These are phyloP conservation scores for Lojkania enalia DNA, from an alignment of 2,329 filamentous ascomycete species.

Conservation along the genomic window DNA sequence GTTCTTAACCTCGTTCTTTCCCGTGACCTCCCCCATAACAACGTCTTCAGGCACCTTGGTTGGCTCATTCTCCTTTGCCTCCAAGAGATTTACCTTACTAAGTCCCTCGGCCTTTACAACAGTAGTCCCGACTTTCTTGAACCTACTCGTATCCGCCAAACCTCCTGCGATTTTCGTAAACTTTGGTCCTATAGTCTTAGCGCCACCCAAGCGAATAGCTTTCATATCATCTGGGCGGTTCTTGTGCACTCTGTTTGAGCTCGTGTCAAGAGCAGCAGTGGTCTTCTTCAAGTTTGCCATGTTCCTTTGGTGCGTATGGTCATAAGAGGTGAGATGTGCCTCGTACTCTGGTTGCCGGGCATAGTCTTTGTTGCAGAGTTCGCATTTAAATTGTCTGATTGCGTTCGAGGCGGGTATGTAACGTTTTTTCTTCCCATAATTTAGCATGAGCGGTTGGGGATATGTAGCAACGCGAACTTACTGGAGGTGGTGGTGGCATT, in stretches of 20 bases:
- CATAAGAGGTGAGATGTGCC: conserved; percentile 89
- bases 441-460: no score
- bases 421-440: no score
- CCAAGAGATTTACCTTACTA: conserved; percentile 14
- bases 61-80: conserved; percentile 10
- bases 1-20: conserved; percentile 41
- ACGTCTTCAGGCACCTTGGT: neutral
- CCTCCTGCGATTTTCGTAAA: conserved; percentile 35
- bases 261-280: conserved; percentile 35
- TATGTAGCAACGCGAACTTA: no score
- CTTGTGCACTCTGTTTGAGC: conserved; percentile 21
- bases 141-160: conserved; percentile 48
- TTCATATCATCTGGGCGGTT: conserved; percentile 25
- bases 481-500: no score
- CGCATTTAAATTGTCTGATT: conserved; percentile 51
- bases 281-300: conserved; percentile 81
- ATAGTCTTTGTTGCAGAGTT: conserved; percentile 90
- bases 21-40: conserved; percentile 21
- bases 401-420: no score
- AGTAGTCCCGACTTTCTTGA: conserved; percentile 69
- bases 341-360: conserved; percentile 95
- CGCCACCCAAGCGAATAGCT: conserved; percentile 20
- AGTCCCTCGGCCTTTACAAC: conserved; percentile 5
- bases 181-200: conserved; percentile 22
- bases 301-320: conserved; percentile 78